Conservation (phyloP, 192 early-diverging fungal species). For the Backusella liffmaniae region DNA sequence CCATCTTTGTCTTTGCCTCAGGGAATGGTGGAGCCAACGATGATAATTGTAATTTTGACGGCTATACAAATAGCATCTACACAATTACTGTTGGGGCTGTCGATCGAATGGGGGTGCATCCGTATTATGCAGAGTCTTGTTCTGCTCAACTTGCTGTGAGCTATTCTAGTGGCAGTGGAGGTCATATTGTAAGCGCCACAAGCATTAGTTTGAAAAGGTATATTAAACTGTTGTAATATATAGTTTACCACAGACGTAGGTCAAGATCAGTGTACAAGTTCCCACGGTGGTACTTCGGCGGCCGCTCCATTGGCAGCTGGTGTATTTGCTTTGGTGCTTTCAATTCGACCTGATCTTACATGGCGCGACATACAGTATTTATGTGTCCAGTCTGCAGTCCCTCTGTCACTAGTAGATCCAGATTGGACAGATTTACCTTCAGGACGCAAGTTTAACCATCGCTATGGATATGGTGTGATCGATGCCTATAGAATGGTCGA, state of each 20-base stretch:
- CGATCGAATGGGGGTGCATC: slow-evolving; percentile 72
- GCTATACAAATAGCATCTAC: slow-evolving; percentile 95
- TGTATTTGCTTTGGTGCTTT: slow-evolving; percentile 83
- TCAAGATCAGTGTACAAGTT: slow-evolving; percentile 63
- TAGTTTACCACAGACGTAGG: slow-evolving; percentile 90
- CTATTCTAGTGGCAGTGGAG: slow-evolving; percentile 79
- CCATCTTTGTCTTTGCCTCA: slow-evolving; percentile 91
- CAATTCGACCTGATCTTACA: slow-evolving; percentile 85
- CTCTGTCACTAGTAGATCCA: slow-evolving; percentile 62
- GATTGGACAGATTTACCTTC: slow-evolving; percentile 72
- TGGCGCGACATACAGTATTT: slow-evolving; percentile 96
- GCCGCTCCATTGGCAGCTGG: slow-evolving; percentile 94
- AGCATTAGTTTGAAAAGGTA: slow-evolving; percentile 63
- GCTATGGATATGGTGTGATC: slow-evolving; percentile 91
- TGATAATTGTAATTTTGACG: slow-evolving; percentile 97
- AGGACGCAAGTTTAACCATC: slow-evolving; percentile 84
- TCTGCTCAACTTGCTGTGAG: slow-evolving; percentile 85
- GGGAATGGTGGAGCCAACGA: slow-evolving; percentile 81
- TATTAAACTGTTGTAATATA: background rate
- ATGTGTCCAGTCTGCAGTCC: slow-evolving; percentile 73
- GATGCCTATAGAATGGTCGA: slow-evolving; percentile 84
- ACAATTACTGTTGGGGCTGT: slow-evolving; percentile 93
- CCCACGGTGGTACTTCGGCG: slow-evolving; percentile 93
- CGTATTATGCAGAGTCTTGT: slow-evolving; percentile 85
- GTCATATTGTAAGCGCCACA: slow-evolving; percentile 63